phyloP scores from a whole-genome alignment of 495 filamentous ascomycete genomes.

The Schizothecium vesticola region DNA sequence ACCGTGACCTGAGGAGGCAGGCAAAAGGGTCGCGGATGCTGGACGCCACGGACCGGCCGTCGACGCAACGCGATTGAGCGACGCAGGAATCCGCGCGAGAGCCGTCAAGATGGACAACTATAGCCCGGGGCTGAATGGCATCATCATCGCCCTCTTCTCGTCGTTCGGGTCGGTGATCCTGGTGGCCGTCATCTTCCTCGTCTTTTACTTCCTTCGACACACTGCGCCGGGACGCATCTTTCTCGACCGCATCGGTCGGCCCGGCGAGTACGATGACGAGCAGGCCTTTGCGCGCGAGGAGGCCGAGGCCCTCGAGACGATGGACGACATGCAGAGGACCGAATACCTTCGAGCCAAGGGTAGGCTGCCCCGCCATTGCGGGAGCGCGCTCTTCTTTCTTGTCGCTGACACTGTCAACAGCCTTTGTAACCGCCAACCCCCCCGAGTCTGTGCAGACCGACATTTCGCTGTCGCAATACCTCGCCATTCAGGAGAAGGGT shows the following conservation, averaged over 20 bases:
- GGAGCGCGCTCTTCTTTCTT: background rate
- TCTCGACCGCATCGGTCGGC: slow-evolving; percentile 85
- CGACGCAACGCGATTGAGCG: slow-evolving; percentile 9
- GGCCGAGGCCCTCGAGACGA: slow-evolving; percentile 86
- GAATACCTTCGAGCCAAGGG: slow-evolving; percentile 96
- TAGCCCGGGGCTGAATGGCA: slow-evolving; percentile 55
- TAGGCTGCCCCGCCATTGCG: slow-evolving; percentile 35
- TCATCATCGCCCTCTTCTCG: slow-evolving; percentile 93
- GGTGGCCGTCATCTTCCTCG: slow-evolving; percentile 70
- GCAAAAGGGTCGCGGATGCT: slow-evolving; percentile 13
- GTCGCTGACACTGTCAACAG: slow-evolving; percentile 39
- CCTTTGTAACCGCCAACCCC: slow-evolving; percentile 89
- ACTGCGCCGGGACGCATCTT: slow-evolving; percentile 85
- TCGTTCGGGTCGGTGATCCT: slow-evolving; percentile 89
- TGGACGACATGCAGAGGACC: slow-evolving; percentile 86
- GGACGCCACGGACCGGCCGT: slow-evolving; percentile 17
- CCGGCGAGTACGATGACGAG: slow-evolving; percentile 97
- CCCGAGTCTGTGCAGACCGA: slow-evolving; percentile 94
- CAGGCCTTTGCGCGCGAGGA: slow-evolving; percentile 88
- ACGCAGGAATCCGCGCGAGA: background rate
- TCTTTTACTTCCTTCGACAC: slow-evolving; percentile 93
- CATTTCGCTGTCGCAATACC: slow-evolving; percentile 93
- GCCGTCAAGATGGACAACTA: slow-evolving; percentile 23
- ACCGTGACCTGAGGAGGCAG: background rate
- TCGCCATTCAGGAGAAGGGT: slow-evolving; percentile 98